Base-by-base conservation (phyloP, 2,329 filamentous ascomycete genomes). In the Pseudogymnoascus sp. region DNA sequence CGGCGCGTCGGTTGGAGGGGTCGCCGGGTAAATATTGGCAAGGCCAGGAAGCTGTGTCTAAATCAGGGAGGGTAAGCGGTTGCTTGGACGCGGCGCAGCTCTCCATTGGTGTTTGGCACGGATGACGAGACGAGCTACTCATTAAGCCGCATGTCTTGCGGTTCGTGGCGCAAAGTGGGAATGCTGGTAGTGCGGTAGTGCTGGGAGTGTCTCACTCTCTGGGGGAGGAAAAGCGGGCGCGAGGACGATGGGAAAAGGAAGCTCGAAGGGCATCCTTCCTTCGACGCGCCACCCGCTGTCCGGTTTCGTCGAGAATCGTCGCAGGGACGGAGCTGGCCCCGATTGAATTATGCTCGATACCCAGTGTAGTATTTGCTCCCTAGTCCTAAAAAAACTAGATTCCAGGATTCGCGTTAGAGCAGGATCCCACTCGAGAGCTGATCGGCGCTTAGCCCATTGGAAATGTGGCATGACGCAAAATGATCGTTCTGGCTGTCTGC, bases 1-100 rank as follows among this genome's bases (percentile, higher is more conserved):
- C 50, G 50, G 50, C 50, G 50, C 50, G 50, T 35, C 17, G 50
- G 29, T 56, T 56, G 50, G 50, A 56, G 50, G 50, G 50, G 50
- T 56, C 17, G 50, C 29, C 29, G 50, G 50, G 50, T 33, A 56
- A 56, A 56, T 56, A 56, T 56, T 56, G 50, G 50, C 29, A 56
- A 15, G 5, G 17, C 29, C 29, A 35, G 50, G 50, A 56, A 56
- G 50, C 29, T 56, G 50, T 56, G 50, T 56, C 50, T 56, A 56
- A 56, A 35, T 56, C 50, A 56, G 50, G 50, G 50, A 56, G 50
- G 50, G 50, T 35, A 56, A 56, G 50, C 50, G 50, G 50, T 56
- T 56, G 50, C 50, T 56, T 56, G 50, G 50, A 56, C 50, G 50
- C 29, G 50, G 29, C 50, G 50, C 29, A 56, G 50, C 50, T 56